Evolutionary conservation across 164 flowering plant species (phyloP), one percentile per base, ranked within the genome.

Genomic region (Buxus sempervirens): DNA sequence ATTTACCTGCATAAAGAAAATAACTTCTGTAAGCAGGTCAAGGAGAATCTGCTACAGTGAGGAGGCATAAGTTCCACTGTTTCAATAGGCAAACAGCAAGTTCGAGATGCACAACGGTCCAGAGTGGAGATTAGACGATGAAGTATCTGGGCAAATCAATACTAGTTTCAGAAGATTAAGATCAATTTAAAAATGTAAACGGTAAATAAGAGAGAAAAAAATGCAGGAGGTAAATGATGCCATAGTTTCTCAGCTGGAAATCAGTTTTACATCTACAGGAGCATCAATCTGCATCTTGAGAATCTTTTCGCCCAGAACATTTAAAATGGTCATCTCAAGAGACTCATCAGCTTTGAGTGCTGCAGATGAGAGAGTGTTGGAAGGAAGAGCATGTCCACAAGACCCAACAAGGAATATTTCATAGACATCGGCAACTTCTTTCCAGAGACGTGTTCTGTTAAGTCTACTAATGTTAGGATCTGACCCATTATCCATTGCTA

Each of bases 81-180:
- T 74, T 87, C 90, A 73, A 93, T 70, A 20, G 97, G 99, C 83
- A 96, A 85, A 71, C 86, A 81, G 81, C 88, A 82, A 61, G 97
- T 93, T 24, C 99, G 90, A 59, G 99, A 96, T 73, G 98, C 98
- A 86, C 99, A 96, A 9, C 88, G 92, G 73, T 96, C 99, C 72
- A 96, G 76, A 59, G 97, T 88, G 55, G 84, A 81, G 73, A 96
- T 79, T 25, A 96, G 78, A 58, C 96, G 85, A 58, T 83, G 81
- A 69, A 96, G 58, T 74, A 91, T 79, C 99, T 96, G 86, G 49
- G 67, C 42, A 58, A 41, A 26, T 26, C 48, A 57, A 54, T 21
- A 7, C 19, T 64, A 28, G 38, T 32, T 41, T 24, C 28, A 51
- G 42, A 62, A 20, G n/a, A 36, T 41, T 36, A 36, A 58, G 4